Base-by-base conservation (phyloP, 2,329 filamentous ascomycete genomes). In the Colletotrichum aenigma region DNA sequence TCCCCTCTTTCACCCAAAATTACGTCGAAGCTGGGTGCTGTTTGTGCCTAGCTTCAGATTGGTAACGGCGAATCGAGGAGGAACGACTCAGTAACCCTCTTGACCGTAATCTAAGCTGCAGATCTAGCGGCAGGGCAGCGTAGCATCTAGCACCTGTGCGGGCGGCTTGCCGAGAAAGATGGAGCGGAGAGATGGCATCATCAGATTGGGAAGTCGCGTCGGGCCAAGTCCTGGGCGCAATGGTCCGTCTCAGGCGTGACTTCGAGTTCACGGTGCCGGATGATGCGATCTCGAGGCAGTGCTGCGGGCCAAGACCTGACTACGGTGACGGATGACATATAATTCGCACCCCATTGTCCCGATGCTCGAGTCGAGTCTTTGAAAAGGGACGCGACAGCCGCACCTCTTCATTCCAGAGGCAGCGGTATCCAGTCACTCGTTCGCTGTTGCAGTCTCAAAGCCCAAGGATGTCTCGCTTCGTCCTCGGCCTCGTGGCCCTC, bases 401-500 rank as follows among this genome's bases (percentile, higher is more conserved):
- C 36, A 16, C 18, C 10, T 56, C 21, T 38, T 18, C 21, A 16
- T 26, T 28, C 28, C 15, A 28, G 66, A 60, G 24, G 32, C 32
- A 60, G 60, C 55, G 55, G 34, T 7, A 60, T 36, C 48, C n/a
- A 24, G 67, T 48, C 62, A n/a, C 32, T 62, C 38, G 15, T 66
- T 73, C 58, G 26, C 13, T 43, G 66, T 30, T 48, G 34, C 24
- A 24, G 24, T 43, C 55, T 43, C 66, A 28, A 30, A 21, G n/a
- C 28, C 30, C 28, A 56, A 75, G 73, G 30, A 77, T 77, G 75
- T 71, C 75, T 66, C 75, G 72, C 4, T 3, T 77, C 56, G 55
- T 65, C 62, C 48, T 71, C 21, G 58, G 68, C 55, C 75, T 77
- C 36, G 52, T 72, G 38, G 75, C 64, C 62, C 58, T 77, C 48